Base-by-base conservation (phyloP, 108 stramenopile genomes). In the Thalassiosira profunda region DNA sequence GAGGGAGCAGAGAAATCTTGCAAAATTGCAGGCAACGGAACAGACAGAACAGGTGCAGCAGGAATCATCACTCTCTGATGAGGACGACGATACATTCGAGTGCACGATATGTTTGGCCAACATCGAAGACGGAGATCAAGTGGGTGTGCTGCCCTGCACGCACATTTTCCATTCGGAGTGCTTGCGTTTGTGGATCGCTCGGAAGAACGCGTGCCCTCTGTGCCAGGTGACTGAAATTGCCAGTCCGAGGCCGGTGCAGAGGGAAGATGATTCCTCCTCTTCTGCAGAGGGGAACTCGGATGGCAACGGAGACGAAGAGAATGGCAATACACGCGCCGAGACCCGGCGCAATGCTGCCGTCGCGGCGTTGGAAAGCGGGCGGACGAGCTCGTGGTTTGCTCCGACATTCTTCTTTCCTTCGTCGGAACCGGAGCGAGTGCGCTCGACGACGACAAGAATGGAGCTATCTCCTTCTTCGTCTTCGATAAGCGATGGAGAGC, bases 141-240 rank as follows among this genome's bases (percentile, higher is more conserved):
- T 92, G 29, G 86, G 91, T 23, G 70, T 67, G 23, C 56, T 89
- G 5, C 53, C 64, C 1, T 92, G 91, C 55, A 51, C 63, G 0
- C 91, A 92, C 47, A 56, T 82, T 14, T 92, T 87, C 53, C 91
- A 92, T 51, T 71, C 62, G 10, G 82, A 86, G 15, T 92, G 91
- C 37, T 58, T 92, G 28, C 74, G 75, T 49, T 40, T 73, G 42
- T 92, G 91, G 91, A 67, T 92, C 23, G 38, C 49, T 33, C 72
- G 86, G 23, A 60, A 73, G 24, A 94, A 94, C 74, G 65, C 62
- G 24, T 94, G 92, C 63, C 92, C 92, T 10, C 52, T 94, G 18
- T 94, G 92, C 56, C 82, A 87, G 54, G 23, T 52, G 15, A 26
- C 55, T 26, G 74, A 84, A 38, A 67, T 92, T 52, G 88, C 88